phyloP scores from a whole-genome alignment of 129 eudicot genomes.

The Artemisia argyi region DNA sequence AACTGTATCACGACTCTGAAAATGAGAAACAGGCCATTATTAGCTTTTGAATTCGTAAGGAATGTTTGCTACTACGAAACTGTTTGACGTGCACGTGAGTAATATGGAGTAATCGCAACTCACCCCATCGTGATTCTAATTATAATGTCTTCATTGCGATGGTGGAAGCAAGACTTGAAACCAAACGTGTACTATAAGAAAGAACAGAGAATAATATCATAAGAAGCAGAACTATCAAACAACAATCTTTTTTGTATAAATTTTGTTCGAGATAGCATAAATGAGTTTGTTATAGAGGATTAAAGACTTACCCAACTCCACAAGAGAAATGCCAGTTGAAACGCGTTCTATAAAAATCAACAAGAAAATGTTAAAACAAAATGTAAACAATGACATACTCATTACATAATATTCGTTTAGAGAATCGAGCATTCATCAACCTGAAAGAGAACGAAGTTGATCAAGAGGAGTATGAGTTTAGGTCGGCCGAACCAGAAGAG shows the following conservation, averaged over 20 bases:
- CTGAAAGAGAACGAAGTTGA: slow-evolving; percentile 64
- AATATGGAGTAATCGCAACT: slow-evolving; percentile 11
- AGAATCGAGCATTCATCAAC: slow-evolving; percentile 14
- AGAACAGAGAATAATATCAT: background rate
- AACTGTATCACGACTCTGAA: slow-evolving; percentile 64
- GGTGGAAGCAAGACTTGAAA: slow-evolving; percentile 56
- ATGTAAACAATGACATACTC: background rate
- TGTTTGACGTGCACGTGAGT: background rate
- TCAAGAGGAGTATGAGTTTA: slow-evolving; percentile 50
- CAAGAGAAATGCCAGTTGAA: slow-evolving; percentile 62
- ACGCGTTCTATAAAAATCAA: slow-evolving; percentile 56
- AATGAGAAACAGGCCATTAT: background rate
- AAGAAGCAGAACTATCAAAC: background rate
- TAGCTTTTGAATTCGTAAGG: background rate
- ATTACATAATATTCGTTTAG: background rate
- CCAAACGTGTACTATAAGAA: slow-evolving; percentile 54
- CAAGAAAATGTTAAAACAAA: background rate
- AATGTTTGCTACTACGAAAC: background rate
- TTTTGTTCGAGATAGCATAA: background rate
- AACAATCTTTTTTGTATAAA: background rate
- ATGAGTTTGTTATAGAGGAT: background rate
- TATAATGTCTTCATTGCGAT: slow-evolving; percentile 38
- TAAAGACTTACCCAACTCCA: slow-evolving; percentile 67
- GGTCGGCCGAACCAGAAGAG: slow-evolving; percentile 77
- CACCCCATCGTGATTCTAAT: slow-evolving; percentile 64